Base-by-base conservation (phyloP, 2,329 filamentous ascomycete species). In the Penicillium sp. region DNA sequence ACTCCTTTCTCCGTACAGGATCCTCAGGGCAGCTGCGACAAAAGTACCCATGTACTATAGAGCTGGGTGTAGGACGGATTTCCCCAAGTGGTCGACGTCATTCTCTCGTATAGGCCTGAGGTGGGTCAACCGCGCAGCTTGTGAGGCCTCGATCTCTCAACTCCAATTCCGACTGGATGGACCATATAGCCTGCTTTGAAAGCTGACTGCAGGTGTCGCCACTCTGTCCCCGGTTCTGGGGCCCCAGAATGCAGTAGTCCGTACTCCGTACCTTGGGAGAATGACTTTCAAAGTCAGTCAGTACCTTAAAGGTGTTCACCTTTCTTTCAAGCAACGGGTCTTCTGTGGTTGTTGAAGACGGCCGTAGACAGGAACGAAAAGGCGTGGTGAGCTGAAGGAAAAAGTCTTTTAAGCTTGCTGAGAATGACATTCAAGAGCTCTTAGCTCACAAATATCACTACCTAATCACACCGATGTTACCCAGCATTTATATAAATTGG, bases 141-240 rank as follows among this genome's bases (percentile, higher is more conserved):
- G 45, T 29, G 35, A 44, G 28, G 52, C 53, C 48, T 55, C 47
- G 47, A 54, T 10, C 31, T 32, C 53, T 55, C 50, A 49, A 56
- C 49, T 51, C 37, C 32, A 47, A 44, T 58, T 60, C 58, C 57
- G 55, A 59, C 55, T 60, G 57, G 55, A 60, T 60, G 57, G 55
- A 60, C 49, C 54, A 49, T 40, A 52, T 51, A 47, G 44, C 42
- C 42, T 42, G 29, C 48, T 56, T 56, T 41, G 37, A 52, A 54
- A 58, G 37, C 44, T 48, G 53, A 53, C 54, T 57, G 57, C 53
- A 51, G 54, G 46, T 50, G 59, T 10, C 38, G 23, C 38, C 39
- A 43, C 47, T 37, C 32, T 29, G 32, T 44, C 44, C 44, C 51
- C 51, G 45, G 41, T 25, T 53, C 45, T 54, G 38, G 42, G 44